phyloP scores from a whole-genome alignment of 352 stramenopile genomes.

The Globisporangium barbulae region DNA sequence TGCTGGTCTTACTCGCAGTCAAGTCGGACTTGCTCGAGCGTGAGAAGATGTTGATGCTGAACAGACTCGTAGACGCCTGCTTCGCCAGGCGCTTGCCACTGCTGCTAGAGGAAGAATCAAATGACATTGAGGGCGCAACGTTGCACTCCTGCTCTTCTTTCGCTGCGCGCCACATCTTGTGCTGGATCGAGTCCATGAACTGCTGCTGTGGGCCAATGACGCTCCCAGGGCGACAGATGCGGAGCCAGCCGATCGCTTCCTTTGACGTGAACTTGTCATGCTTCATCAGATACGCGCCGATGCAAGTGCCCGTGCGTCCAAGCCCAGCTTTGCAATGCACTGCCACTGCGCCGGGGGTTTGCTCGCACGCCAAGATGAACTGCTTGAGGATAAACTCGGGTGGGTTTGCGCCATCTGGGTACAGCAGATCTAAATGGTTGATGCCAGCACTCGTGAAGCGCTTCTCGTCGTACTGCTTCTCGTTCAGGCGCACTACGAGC shows the following conservation, averaged over 20 bases:
- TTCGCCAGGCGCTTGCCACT: conserved; percentile 8
- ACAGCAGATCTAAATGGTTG: conserved; percentile 94
- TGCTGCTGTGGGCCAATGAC: conserved; percentile 98
- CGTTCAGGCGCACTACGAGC: conserved; percentile 96
- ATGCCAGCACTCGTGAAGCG: conserved; percentile 92
- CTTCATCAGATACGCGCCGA: conserved; percentile 99
- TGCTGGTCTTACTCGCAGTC: not conserved
- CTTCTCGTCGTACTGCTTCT: conserved; percentile 96
- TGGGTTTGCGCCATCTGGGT: conserved; percentile 94
- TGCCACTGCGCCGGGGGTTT: conserved; percentile 88
- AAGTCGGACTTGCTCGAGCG: conserved; percentile 10
- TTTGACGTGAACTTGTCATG: conserved; percentile 93
- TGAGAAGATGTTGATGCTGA: conserved; percentile 17
- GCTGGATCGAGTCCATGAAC: conserved; percentile 93
- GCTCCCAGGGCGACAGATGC: conserved; percentile 94
- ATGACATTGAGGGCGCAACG: not conserved
- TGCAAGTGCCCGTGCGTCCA: conserved; percentile 96
- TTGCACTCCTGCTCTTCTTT: conserved; percentile 8
- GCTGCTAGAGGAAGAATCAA: not conserved
- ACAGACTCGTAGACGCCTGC: conserved; percentile 13
- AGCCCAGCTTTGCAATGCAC: conserved; percentile 99
- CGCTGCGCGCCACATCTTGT: conserved; percentile 64
- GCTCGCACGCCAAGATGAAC: conserved; percentile 84
- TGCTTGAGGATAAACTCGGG: conserved; percentile 84
- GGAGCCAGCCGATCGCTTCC: conserved; percentile 96